A percentile compares a stretch with the other conserved stretches of the same genome.
phyloP scores from a whole-genome alignment of 768 basidiomycete species.

The Rubroboletus pulcherrimus region DNA sequence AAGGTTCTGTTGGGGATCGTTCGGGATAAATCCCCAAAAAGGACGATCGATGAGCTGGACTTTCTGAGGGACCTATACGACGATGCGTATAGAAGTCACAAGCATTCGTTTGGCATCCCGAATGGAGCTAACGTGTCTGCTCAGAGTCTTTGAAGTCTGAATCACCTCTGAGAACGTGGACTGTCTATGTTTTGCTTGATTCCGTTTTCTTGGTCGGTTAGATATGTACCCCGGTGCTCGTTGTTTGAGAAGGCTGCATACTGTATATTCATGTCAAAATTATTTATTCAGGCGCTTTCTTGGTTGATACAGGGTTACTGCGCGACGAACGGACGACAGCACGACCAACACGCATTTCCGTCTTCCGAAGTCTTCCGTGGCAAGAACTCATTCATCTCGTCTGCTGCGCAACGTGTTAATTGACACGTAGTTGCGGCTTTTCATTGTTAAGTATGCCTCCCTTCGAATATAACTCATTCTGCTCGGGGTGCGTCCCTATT shows the following conservation, averaged over 20 bases:
- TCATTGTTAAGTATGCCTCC: too few species aligned
- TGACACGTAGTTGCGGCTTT: too few species aligned
- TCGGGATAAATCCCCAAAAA: constrained; percentile 19
- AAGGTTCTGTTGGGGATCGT: constrained; percentile 23
- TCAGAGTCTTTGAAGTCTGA: constrained; percentile 10
- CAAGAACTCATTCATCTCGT: neutral
- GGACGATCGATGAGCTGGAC: constrained; percentile 27
- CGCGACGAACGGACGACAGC: neutral
- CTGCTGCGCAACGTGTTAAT: neutral
- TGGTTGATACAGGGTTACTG: too few species aligned
- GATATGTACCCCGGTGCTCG: neutral
- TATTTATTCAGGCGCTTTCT: too few species aligned
- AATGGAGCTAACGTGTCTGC: constrained; percentile 1
- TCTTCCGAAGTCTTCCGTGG: neutral
- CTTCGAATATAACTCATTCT: too few species aligned
- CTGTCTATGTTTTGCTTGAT: neutral
- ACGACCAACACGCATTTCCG: neutral
- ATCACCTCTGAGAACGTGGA: neutral
- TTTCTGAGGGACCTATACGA: constrained; percentile 22
- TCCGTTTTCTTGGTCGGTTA: neutral
- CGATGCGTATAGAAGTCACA: constrained; percentile 13
- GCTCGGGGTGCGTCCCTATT: too few species aligned
- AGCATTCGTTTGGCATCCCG: constrained; percentile 3
- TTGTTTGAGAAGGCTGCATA: neutral
- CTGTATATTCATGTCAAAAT: too few species aligned